Conservation (phyloP, 106 monocot species). For the Triglochin maritima region DNA sequence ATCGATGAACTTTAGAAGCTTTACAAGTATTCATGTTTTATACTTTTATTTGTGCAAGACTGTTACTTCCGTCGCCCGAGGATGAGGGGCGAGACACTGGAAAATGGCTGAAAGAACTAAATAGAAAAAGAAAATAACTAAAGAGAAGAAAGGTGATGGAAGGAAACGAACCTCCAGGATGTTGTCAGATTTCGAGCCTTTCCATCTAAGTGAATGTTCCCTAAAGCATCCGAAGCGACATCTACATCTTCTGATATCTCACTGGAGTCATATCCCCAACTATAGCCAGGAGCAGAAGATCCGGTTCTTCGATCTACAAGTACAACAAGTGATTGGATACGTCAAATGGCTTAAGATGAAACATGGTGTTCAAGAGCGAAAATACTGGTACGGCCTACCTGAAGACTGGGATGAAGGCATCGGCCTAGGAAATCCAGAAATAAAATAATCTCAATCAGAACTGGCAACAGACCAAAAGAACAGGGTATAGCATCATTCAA, state of each 20-base stretch:
- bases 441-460: background rate
- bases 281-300: constrained; percentile 33
- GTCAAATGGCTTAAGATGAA: no score
- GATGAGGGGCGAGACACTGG: no score
- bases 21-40: no score
- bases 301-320: constrained; percentile 48
- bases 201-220: constrained; percentile 77
- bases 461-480: background rate
- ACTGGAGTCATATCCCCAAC: constrained; percentile 64
- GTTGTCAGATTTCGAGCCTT: constrained; percentile 73
- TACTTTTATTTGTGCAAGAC: no score
- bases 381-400: constrained; percentile 27
- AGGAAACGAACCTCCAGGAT: constrained; percentile 69
- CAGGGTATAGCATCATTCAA: background rate
- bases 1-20: no score
- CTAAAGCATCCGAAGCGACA: constrained; percentile 64
- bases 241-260: constrained; percentile 81
- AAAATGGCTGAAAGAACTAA: no score
- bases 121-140: no score
- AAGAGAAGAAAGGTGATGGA: no score
- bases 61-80: no score
- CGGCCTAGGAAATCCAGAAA: constrained; percentile 28
- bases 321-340: background rate
- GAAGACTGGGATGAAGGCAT: constrained; percentile 48
- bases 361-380: no score